Conservation (phyloP, 1,139 yeast genomes). For the Protomyces lactucae-debilis region DNA sequence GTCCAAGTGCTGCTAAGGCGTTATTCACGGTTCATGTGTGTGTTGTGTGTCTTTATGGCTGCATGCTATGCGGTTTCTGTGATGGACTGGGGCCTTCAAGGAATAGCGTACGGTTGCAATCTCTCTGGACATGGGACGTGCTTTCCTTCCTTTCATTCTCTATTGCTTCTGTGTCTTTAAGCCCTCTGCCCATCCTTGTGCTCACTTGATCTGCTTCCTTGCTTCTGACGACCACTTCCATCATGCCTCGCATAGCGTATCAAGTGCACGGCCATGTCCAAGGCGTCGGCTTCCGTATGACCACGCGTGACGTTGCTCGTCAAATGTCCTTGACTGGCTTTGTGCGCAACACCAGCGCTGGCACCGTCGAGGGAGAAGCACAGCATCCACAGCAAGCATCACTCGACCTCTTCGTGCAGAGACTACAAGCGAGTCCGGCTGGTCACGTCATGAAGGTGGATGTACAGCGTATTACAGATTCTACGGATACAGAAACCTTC, state of each 20-base stretch:
- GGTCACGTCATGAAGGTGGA: slow-evolving; percentile 1
- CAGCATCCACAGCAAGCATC: slow-evolving; percentile 1
- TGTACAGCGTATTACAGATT: neutral
- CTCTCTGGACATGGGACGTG: neutral
- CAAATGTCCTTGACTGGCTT: slow-evolving; percentile 7
- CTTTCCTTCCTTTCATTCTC: no score
- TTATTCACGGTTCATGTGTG: no score
- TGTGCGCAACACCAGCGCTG: slow-evolving; percentile 14
- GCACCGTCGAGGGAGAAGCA: slow-evolving; percentile 21
- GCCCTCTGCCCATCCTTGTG: no score
- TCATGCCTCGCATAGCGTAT: neutral
- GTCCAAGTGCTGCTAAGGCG: slow-evolving; percentile 15
- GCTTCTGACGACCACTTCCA: neutral
- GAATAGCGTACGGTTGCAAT: neutral
- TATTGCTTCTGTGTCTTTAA: no score
- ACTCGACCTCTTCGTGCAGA: slow-evolving; percentile 3
- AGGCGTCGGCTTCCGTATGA: slow-evolving; percentile 24
- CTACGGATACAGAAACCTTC: no score
- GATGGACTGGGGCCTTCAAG: neutral
- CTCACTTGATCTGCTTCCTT: no score
- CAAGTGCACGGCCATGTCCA: neutral
- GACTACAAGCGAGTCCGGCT: slow-evolving; percentile 7
- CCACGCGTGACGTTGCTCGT: slow-evolving; percentile 8
- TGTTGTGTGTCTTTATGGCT: neutral
- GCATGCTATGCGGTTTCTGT: neutral